Conservation (phyloP, 257 asterid species). For the Fraxinus pennsylvanica region DNA sequence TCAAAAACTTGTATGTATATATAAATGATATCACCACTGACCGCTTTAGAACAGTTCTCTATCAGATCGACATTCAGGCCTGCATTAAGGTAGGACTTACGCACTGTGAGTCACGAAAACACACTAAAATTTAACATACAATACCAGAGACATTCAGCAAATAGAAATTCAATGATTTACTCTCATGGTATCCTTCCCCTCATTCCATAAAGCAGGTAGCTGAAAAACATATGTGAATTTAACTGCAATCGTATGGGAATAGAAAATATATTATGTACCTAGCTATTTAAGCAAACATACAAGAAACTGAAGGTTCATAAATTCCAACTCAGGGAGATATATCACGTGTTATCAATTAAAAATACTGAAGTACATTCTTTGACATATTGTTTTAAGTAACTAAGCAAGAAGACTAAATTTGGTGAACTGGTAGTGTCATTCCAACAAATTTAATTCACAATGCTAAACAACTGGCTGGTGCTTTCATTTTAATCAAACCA, state of each 20-base stretch:
- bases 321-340: not conserved
- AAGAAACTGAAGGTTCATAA: not conserved
- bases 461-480: slow-evolving; percentile 1
- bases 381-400: not conserved
- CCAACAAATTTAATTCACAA: not conserved
- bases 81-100: not conserved
- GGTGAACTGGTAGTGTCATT: not conserved
- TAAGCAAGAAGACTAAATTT: not conserved
- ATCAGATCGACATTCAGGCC: not conserved
- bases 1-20: not conserved
- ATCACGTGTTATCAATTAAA: not conserved
- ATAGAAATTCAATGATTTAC: not conserved
- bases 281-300: not conserved
- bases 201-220: not conserved
- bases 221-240: not conserved
- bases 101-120: not conserved
- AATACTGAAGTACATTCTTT: slow-evolving; percentile 2
- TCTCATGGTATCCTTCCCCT: not conserved
- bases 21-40: not conserved
- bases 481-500: slow-evolving; percentile 16
- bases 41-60: not conserved
- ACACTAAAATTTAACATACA: not conserved
- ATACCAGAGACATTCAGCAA: not conserved
- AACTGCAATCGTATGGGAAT: not conserved
- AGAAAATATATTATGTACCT: not conserved